Evolutionary conservation across 2,329 filamentous ascomycete genomes (phyloP).

Genomic region (Arachnomyces sp.): DNA sequence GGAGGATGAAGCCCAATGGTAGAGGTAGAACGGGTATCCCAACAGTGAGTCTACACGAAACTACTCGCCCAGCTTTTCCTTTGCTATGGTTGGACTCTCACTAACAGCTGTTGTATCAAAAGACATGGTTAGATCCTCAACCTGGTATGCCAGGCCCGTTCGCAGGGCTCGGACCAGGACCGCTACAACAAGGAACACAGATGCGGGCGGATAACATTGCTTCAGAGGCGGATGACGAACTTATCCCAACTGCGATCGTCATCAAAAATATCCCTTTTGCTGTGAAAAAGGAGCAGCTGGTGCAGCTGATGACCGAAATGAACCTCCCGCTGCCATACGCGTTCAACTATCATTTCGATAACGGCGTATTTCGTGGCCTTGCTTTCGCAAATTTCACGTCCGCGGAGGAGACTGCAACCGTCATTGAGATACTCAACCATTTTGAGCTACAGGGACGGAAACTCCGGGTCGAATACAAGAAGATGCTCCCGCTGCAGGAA

Average conservation of each 20-base stretch:
- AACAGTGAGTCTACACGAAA: slow-evolving; percentile 53
- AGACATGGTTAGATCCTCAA: slow-evolving; percentile 60
- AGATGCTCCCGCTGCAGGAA: slow-evolving; percentile 94
- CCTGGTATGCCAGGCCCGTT: slow-evolving; percentile 41
- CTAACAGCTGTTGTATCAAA: slow-evolving; percentile 10
- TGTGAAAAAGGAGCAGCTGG: slow-evolving; percentile 91
- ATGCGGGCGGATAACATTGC: slow-evolving; percentile 35
- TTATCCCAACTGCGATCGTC: slow-evolving; percentile 96
- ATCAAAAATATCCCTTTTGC: slow-evolving; percentile 99
- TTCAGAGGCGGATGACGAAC: slow-evolving; percentile 58
- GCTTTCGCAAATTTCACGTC: slow-evolving; percentile 98
- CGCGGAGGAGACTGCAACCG: slow-evolving; percentile 81
- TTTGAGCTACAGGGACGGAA: slow-evolving; percentile 93
- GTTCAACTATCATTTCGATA: slow-evolving; percentile 99
- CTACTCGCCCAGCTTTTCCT: slow-evolving; percentile 3
- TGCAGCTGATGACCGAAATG: slow-evolving; percentile 88
- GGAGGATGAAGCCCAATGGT: slow-evolving; percentile 49
- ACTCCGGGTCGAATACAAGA: slow-evolving; percentile 96
- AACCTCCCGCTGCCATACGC: slow-evolving; percentile 91
- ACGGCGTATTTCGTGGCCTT: slow-evolving; percentile 89
- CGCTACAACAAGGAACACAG: slow-evolving; percentile 32
- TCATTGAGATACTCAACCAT: slow-evolving; percentile 91
- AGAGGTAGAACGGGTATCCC: slow-evolving; percentile 58
- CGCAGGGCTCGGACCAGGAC: slow-evolving; percentile 36
- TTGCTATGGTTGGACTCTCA: slow-evolving; percentile 5